Conservation (phyloP, 208 protist species). For the Balamuthia mandrillaris region DNA sequence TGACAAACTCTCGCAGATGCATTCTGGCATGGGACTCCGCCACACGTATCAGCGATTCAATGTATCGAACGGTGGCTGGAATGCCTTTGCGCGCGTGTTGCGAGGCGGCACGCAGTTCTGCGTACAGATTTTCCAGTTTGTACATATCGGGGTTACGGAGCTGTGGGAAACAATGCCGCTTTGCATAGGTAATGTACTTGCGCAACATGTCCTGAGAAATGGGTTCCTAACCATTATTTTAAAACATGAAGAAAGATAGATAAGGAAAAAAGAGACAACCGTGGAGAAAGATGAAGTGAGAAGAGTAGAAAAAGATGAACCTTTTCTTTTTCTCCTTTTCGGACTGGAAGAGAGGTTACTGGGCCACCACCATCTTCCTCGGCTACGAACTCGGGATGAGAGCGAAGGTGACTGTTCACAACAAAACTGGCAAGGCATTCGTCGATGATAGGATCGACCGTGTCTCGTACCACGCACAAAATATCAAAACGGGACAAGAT, state of each 20-base stretch:
- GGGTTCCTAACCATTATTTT: background rate
- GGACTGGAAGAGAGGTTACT: too few species aligned
- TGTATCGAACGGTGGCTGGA: slow-evolving; percentile 88
- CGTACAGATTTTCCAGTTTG: slow-evolving; percentile 91
- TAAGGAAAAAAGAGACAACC: background rate
- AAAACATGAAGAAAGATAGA: background rate
- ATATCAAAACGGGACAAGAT: slow-evolving; percentile 97
- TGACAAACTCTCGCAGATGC: slow-evolving; percentile 87
- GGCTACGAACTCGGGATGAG: too few species aligned
- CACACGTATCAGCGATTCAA: slow-evolving; percentile 98
- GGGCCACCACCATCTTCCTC: too few species aligned
- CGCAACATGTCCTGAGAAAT: slow-evolving; percentile 89
- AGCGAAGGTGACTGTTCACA: slow-evolving; percentile 87
- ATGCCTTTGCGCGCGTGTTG: background rate
- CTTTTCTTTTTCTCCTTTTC: background rate
- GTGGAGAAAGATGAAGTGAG: background rate
- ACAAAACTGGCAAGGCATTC: slow-evolving; percentile 92
- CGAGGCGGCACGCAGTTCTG: slow-evolving; percentile 90
- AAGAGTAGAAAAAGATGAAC: background rate
- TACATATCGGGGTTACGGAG: slow-evolving; percentile 87
- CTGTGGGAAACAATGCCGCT: slow-evolving; percentile 82
- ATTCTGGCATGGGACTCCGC: slow-evolving; percentile 95
- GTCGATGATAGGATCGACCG: slow-evolving; percentile 91
- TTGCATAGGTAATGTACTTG: slow-evolving; percentile 98
- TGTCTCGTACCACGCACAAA: slow-evolving; percentile 75